Evolutionary conservation across 2,329 filamentous ascomycete genomes (phyloP), one percentile per base, ranked within the genome.

Genomic region (Penicillium sp.): DNA sequence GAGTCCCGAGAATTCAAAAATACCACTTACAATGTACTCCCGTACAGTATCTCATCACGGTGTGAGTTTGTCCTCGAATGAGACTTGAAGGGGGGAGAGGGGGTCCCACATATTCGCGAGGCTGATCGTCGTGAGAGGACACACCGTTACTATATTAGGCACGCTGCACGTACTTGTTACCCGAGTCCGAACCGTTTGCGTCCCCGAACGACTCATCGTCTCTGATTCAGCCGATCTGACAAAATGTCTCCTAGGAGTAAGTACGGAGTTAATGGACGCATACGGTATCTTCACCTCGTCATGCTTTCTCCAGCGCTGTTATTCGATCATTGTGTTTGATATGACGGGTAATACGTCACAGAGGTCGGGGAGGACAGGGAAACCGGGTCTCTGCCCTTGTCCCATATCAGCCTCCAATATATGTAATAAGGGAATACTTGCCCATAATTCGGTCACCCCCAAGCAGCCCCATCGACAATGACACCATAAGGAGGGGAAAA

Each of bases 101-200:
- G 10, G 31, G 34, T 13, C n/a, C 34, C 34, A 36, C 34, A 14
- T n/a, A 36, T 36, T 36, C 14, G 34, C 34, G 34, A 36, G 16
- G 47, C 29, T 56, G 59, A 62, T 63, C 57, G 57, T 55, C 54
- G 18, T 55, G 47, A 36, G 32, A 53, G 34, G 38, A 40, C 50
- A 27, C 39, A 48, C 43, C 29, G 40, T 18, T 32, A n/a, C 40
- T 42, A 45, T 40, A n/a, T 36, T 18, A 21, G 45, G 16, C 24
- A 52, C 21, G 14, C 38, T 42, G 44, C 39, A 48, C 38, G 16
- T 32, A 51, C 43, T 40, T 27, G 14, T 11, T 29, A 9, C 22
- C 29, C 21, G 10, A 45, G 22, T 8, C 16, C 38, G 32, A 32
- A 32, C 34, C 34, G 22, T 47, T 42, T 22, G 13, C 38, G 18